Evolutionary conservation across 495 filamentous ascomycete genomes (phyloP).

Genomic region (Podospora fimiseda): DNA sequence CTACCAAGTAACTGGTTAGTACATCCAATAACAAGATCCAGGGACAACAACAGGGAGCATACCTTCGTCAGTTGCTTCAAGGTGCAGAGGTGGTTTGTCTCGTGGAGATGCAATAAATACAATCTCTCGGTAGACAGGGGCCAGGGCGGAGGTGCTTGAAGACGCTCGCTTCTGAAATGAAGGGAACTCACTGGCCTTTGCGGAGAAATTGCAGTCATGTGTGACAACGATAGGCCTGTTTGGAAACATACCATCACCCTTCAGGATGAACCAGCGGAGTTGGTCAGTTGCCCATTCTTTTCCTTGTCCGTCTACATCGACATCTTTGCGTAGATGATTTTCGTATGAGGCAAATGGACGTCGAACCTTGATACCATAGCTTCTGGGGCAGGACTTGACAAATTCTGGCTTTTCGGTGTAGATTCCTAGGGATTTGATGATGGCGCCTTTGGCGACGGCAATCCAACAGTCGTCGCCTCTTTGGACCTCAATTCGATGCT

Average conservation of each 20-base stretch:
- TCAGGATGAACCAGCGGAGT: conserved; percentile 22
- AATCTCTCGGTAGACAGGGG: conserved; percentile 15
- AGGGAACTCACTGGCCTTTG: conserved; percentile 14
- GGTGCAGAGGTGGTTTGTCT: conserved; percentile 13
- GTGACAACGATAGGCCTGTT: conserved; percentile 10
- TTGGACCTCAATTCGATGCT: conserved; percentile 14
- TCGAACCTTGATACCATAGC: conserved; percentile 26
- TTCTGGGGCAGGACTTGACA: conserved; percentile 18
- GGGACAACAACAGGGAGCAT: background rate
- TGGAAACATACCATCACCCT: conserved; percentile 25
- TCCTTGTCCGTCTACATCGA: conserved; percentile 15
- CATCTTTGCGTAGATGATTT: conserved; percentile 7
- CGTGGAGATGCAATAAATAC: conserved; percentile 17
- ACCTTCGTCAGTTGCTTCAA: conserved; percentile 12
- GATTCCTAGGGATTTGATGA: conserved; percentile 26
- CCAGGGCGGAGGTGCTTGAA: background rate
- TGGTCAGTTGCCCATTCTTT: conserved; percentile 21
- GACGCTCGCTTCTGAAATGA: background rate
- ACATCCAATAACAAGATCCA: too few species aligned
- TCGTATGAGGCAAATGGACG: conserved; percentile 13
- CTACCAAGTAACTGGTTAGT: conserved; percentile 7
- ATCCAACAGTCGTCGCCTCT: conserved; percentile 24
- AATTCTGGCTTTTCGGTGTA: conserved; percentile 15
- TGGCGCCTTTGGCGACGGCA: conserved; percentile 27
- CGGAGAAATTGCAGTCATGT: conserved; percentile 20